Conservation (phyloP, 1,284 basidiomycete genomes). For the Spongispora temasekensis region DNA sequence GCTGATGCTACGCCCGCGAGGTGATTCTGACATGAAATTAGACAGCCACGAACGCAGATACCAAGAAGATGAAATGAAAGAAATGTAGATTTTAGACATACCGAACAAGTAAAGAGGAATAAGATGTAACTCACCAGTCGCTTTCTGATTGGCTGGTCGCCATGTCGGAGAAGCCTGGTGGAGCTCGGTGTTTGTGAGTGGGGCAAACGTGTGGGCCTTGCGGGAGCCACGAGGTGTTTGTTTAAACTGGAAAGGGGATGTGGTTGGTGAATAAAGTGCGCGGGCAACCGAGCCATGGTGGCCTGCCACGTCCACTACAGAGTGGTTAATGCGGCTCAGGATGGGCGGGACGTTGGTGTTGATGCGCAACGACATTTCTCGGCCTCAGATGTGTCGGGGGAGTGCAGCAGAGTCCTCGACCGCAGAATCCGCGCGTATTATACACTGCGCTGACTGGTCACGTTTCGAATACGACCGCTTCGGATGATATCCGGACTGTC, state of each 20-base stretch:
- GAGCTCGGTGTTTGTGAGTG: slow-evolving; percentile 36
- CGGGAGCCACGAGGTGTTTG: slow-evolving; percentile 31
- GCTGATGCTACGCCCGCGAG: slow-evolving; percentile 37
- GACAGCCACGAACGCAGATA: slow-evolving; percentile 18
- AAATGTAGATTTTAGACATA: slow-evolving; percentile 21
- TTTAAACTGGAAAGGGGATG: slow-evolving; percentile 24
- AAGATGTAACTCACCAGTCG: slow-evolving; percentile 30
- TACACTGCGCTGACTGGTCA: slow-evolving; percentile 23
- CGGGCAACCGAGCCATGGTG: slow-evolving; percentile 12
- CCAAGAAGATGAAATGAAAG: slow-evolving; percentile 19
- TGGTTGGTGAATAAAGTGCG: slow-evolving; percentile 16
- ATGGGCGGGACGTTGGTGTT: slow-evolving; percentile 30
- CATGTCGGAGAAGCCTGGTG: slow-evolving; percentile 29
- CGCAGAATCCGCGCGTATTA: slow-evolving; percentile 19
- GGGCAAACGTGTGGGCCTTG: slow-evolving; percentile 37
- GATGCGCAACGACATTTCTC: slow-evolving; percentile 33
- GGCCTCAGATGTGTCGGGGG: slow-evolving; percentile 11
- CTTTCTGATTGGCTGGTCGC: slow-evolving; percentile 27
- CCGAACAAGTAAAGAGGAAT: slow-evolving; percentile 9
- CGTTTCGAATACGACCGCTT: slow-evolving; percentile 28
- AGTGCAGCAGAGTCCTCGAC: background rate
- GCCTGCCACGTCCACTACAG: slow-evolving; percentile 18
- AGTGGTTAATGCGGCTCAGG: slow-evolving; percentile 18
- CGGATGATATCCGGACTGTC: slow-evolving; percentile 12
- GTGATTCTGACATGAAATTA: slow-evolving; percentile 29